phyloP scores from a whole-genome alignment of 2,329 filamentous ascomycete species.

The Gliomastix tumulicola region DNA sequence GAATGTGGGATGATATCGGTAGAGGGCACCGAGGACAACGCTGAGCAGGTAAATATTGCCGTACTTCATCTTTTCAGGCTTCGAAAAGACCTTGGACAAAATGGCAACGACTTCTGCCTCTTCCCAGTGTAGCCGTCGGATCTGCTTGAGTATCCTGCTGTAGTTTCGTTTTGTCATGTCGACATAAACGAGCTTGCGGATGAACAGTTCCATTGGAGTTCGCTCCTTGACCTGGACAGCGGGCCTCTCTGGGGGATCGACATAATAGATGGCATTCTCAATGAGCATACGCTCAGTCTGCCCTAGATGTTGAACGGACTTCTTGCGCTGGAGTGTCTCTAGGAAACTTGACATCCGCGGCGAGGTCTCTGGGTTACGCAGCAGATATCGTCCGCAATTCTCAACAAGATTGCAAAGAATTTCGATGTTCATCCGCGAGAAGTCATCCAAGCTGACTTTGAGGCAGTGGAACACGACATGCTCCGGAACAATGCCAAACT shows the following conservation, averaged over 20 bases:
- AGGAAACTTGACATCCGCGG: slow-evolving; percentile 91
- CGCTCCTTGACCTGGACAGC: slow-evolving; percentile 96
- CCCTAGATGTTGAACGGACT: slow-evolving; percentile 88
- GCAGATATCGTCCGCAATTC: slow-evolving; percentile 89
- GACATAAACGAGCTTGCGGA: slow-evolving; percentile 85
- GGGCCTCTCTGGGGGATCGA: slow-evolving; percentile 87
- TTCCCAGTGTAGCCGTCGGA: slow-evolving; percentile 96
- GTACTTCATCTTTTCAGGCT: slow-evolving; percentile 95
- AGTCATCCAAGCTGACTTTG: slow-evolving; percentile 95
- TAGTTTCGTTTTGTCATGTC: slow-evolving; percentile 94
- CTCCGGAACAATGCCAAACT: slow-evolving; percentile 95
- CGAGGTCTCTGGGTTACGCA: slow-evolving; percentile 87
- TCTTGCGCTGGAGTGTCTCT: slow-evolving; percentile 92
- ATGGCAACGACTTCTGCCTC: slow-evolving; percentile 77
- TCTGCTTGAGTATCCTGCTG: slow-evolving; percentile 87
- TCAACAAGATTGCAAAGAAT: slow-evolving; percentile 95
- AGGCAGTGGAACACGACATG: slow-evolving; percentile 98
- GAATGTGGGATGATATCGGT: slow-evolving; percentile 88
- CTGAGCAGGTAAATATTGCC: slow-evolving; percentile 92
- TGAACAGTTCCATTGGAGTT: slow-evolving; percentile 85
- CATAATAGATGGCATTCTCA: slow-evolving; percentile 96
- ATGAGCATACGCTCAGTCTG: slow-evolving; percentile 97
- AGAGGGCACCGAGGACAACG: slow-evolving; percentile 80
- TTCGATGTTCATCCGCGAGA: slow-evolving; percentile 98
- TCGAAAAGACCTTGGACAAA: slow-evolving; percentile 87